Evolutionary conservation across 345 rosid species (phyloP), one percentile per base, ranked within the genome.

Genomic region (Zanthoxylum bungeanum): DNA sequence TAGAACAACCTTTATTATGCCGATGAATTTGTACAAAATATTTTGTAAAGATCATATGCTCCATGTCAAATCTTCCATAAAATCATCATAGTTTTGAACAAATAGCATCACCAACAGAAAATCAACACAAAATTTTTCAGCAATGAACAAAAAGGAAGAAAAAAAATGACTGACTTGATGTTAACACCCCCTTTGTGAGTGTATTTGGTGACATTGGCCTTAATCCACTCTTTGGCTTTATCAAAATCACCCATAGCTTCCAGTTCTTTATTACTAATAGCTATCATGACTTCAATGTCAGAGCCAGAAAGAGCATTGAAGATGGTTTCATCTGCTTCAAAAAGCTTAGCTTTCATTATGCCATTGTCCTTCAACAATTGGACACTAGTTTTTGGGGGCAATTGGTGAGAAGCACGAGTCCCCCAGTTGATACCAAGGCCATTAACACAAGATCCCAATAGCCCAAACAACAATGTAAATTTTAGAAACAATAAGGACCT

Each of bases 361-460:
- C 91, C 94, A 83, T 94, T 94, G 80, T 89, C 92, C 69, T 84
- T 81, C 42, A 94, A 28, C 91, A 92, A 80, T 73, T 88, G 86
- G 33, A 91, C 94, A 25, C 90, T 92, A 1, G 86, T 86, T 34
- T 77, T 72, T 7, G 96, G 89, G 17, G 91, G 88, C 57, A 93
- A 75, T 71, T 71, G 74, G 68, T 90, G 95, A 1, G 86, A 71
- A 40, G 97, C 88, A 87, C 79, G 82, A 1, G 96, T 91, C 11
- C 98, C 98, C 94, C 98, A 91, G 61, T 93, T 93, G 68, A 93
- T 89, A 63, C 98, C 98, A 21, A 93, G 75, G 33, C 89, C 83
- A 66, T 82, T 66, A 59, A 79, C 91, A 73, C 77, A 70, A 49
- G 46, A 64, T 46, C 75, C 73, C 73, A 80, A 52, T 4, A 80